Percentiles rank a stretch among this genome's conserved stretches.
phyloP scores from a whole-genome alignment of 1,284 basidiomycete species.

The Ceratobasidium sp. region DNA sequence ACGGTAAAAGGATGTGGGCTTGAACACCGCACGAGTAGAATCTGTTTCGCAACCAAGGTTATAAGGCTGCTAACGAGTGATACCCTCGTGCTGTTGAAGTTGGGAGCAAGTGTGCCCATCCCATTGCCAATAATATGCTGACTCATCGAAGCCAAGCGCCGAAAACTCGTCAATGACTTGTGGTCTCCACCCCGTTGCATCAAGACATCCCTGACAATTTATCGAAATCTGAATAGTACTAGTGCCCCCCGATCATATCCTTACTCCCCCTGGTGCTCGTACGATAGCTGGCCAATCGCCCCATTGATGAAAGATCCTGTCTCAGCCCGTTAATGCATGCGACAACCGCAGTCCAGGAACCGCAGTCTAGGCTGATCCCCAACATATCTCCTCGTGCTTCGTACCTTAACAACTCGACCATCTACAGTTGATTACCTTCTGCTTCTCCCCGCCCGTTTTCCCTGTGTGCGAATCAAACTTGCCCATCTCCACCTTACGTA shows the following conservation, averaged over 20 bases:
- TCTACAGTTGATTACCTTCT: neutral
- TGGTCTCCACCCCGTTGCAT: neutral
- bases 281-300: neutral
- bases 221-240: neutral
- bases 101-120: neutral
- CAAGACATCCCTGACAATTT: neutral
- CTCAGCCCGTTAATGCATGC: neutral
- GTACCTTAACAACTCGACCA: too few species aligned
- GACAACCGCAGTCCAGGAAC: too few species aligned
- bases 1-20: slow-evolving; percentile 20
- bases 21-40: slow-evolving; percentile 43
- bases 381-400: neutral
- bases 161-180: neutral
- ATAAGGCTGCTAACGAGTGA: neutral
- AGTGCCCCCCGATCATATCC: neutral
- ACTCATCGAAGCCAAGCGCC: neutral
- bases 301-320: neutral
- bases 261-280: neutral
- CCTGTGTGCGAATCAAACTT: neutral
- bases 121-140: neutral
- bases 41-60: neutral
- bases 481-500: neutral
- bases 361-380: neutral
- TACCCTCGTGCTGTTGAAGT: neutral
- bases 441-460: neutral